phyloP scores from a whole-genome alignment of 768 basidiomycete species.

The Tephrocybe sp. region DNA sequence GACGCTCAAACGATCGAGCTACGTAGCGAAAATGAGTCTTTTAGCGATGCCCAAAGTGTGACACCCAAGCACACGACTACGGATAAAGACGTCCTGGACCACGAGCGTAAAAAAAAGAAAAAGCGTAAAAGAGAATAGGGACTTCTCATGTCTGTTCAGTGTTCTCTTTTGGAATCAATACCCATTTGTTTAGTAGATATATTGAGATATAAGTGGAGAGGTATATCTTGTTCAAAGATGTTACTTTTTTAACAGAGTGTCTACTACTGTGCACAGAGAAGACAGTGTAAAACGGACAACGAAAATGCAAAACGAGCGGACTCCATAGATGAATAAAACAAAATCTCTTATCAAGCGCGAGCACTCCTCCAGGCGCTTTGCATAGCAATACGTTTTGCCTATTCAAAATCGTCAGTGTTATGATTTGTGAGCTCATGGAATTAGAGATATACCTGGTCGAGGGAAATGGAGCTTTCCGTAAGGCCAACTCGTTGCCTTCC shows the following conservation, averaged over 20 bases:
- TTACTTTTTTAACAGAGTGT: slow-evolving; percentile 13
- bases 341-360: slow-evolving; percentile 37
- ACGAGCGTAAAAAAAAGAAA: slow-evolving; percentile 12
- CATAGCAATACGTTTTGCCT: slow-evolving; percentile 85
- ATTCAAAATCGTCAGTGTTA: not conserved
- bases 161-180: not conserved
- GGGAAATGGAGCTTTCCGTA: slow-evolving; percentile 79
- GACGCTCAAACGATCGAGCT: not conserved
- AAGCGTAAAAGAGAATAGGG: slow-evolving; percentile 12
- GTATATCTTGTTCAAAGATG: slow-evolving; percentile 13
- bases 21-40: not conserved
- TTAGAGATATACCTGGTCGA: slow-evolving; percentile 74
- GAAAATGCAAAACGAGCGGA: slow-evolving; percentile 7
- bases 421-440: not conserved
- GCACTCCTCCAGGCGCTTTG: slow-evolving; percentile 86
- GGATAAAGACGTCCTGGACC: not conserved
- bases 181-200: not conserved
- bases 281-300: not conserved
- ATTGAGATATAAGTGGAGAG: slow-evolving; percentile 6
- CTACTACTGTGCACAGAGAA: slow-evolving; percentile 11
- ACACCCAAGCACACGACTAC: not conserved
- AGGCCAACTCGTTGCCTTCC: slow-evolving; percentile 74
- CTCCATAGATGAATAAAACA: slow-evolving; percentile 15
- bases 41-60: not conserved
- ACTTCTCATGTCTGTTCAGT: not conserved